phyloP scores from a whole-genome alignment of 2,329 filamentous ascomycete species.

The Sporothrix dimorphospora region DNA sequence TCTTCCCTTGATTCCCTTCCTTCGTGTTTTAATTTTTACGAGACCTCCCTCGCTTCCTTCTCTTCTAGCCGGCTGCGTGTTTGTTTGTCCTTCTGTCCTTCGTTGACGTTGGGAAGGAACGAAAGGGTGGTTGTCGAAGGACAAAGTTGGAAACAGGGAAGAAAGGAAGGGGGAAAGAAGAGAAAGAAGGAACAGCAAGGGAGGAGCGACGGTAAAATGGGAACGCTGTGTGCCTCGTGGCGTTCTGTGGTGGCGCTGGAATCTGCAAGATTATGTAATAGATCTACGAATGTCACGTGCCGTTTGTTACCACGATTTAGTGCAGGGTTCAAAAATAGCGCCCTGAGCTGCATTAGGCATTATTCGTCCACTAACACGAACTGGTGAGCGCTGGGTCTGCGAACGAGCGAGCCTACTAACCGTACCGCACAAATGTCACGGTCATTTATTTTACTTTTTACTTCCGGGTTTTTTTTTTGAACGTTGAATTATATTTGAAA shows the following conservation, averaged over 20 bases:
- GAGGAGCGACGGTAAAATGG: conserved; percentile 16
- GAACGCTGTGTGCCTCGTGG: conserved; percentile 20
- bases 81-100: conserved; percentile 8
- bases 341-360: conserved; percentile 10
- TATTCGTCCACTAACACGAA: conserved; percentile 1
- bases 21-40: conserved; percentile 22
- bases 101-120: conserved; percentile 22
- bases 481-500: neutral
- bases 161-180: neutral
- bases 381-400: neutral
- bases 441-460: neutral
- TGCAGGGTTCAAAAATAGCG: neutral
- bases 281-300: neutral
- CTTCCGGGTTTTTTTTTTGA: neutral
- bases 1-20: neutral
- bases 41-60: conserved; percentile 25
- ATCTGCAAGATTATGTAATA: conserved; percentile 3
- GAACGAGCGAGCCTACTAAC: no score
- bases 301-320: neutral
- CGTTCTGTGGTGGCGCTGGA: neutral
- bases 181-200: conserved; percentile 19
- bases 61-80: neutral
- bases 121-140: neutral
- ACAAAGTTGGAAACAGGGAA: conserved; percentile 14
- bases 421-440: neutral